These are phyloP conservation scores for Rhinocladiella similis DNA, from an alignment of 2,329 filamentous ascomycete genomes.

Conservation along the genomic window DNA sequence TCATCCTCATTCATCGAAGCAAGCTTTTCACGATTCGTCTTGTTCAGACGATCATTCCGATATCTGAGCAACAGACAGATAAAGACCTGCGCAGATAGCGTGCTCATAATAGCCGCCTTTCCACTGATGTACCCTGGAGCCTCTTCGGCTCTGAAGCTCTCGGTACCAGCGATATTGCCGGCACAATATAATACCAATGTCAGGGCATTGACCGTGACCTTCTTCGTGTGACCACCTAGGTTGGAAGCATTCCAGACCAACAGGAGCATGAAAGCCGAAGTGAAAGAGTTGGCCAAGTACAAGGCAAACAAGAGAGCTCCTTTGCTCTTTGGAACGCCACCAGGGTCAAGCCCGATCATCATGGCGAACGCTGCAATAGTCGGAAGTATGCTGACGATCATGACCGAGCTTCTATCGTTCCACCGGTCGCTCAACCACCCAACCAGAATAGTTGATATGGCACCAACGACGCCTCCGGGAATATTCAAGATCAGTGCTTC, in stretches of 20 bases:
- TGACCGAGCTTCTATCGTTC: constrained; percentile 44
- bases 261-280: constrained; percentile 45
- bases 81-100: constrained; percentile 29
- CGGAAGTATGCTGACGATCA: constrained; percentile 46
- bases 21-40: constrained; percentile 30
- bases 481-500: constrained; percentile 48
- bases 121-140: constrained; percentile 44
- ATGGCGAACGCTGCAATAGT: constrained; percentile 48
- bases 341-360: constrained; percentile 28
- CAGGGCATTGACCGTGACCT: constrained; percentile 50
- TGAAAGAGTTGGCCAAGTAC: constrained; percentile 47
- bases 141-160: constrained; percentile 43
- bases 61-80: constrained; percentile 34
- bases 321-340: constrained; percentile 40
- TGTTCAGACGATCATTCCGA: constrained; percentile 35
- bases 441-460: constrained; percentile 42
- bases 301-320: constrained; percentile 44
- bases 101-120: constrained; percentile 39
- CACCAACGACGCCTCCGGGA: constrained; percentile 45
- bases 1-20: constrained; percentile 32
- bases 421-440: constrained; percentile 41
- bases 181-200: constrained; percentile 44
- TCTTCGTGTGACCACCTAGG: constrained; percentile 51
- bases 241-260: constrained; percentile 50
- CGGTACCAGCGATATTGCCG: constrained; percentile 46